Base-by-base conservation (phyloP, 1,284 basidiomycete genomes). In the Filobasidium uniguttulatum region DNA sequence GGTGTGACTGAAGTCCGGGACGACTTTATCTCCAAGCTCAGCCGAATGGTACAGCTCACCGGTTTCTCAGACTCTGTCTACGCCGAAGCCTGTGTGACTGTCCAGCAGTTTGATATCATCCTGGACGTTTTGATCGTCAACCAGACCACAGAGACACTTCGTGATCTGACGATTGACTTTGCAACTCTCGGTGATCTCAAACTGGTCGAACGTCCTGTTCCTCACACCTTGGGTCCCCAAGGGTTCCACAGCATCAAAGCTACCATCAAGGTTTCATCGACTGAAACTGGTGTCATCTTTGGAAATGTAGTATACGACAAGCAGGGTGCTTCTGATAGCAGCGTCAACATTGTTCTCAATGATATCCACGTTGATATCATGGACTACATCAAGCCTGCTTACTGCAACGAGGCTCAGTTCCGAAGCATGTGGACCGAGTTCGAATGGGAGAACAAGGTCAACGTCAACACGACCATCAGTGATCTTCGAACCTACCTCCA, bases 321-420 rank as follows among this genome's bases (percentile, higher is more conserved):
- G n/a, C 80, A 81, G 4, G 85, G 82, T 43, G 80, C 90, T 59
- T 76, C 81, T 0, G 87, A 93, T 63, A 81, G 81, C 44, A 88
- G 81, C 68, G 66, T 66, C 47, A 75, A 62, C 67, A 89, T 88
- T 33, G 91, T 98, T 44, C 70, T 97, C 62, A 96, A 90, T 68
- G 93, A 97, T 70, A 91, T 97, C 53, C 90, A 97, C 70, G 88
- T 97, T 57, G 94, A 98, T 69, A 97, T 98, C 59, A 93, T 98
- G 85, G 93, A 97, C 69, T 98, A 97, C 70, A 98, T 98, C 73
- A 89, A 94, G 67, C 91, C 93, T 0, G 88, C 90, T 3, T 86
- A 86, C 63, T 94, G 90, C 71, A 94, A 83, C 53, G 93, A 99
- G 68, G 81, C 85, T 28, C 66, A 88, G 83, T 93, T 93, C 79